A percentile compares a stretch with the other conserved stretches of the same genome.
These are phyloP conservation scores for Bipolaris victoriae DNA, from an alignment of 2,329 filamentous ascomycete species.

Conservation along the genomic window DNA sequence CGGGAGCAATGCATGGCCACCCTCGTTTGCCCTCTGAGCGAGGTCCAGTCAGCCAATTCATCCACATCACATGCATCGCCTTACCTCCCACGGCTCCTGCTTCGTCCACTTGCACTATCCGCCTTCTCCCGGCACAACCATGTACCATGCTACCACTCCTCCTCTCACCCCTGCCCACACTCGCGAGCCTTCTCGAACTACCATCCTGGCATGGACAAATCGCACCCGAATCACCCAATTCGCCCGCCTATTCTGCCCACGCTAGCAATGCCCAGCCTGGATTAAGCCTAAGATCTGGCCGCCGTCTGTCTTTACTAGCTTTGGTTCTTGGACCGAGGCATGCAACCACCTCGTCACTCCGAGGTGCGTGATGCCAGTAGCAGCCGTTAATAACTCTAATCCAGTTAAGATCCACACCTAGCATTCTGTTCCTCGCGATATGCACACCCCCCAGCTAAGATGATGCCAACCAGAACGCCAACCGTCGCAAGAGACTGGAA, in stretches of 20 bases:
- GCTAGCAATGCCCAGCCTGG: conserved; percentile 25
- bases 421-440: conserved; percentile 23
- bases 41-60: conserved; percentile 18
- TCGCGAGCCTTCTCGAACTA: conserved; percentile 39
- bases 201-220: conserved; percentile 29
- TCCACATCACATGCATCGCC: conserved; percentile 32
- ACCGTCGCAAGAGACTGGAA: conserved; percentile 16
- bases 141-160: conserved; percentile 9
- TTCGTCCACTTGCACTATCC: conserved; percentile 5
- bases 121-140: conserved; percentile 12
- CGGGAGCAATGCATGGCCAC: conserved; percentile 18
- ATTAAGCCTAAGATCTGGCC: conserved; percentile 46
- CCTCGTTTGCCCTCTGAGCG: conserved; percentile 18
- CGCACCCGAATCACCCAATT: conserved; percentile 32
- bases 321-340: background rate
- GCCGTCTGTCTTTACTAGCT: conserved; percentile 10
- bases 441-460: conserved; percentile 1
- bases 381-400: conserved; percentile 38
- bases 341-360: conserved; percentile 16
- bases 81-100: conserved; percentile 17
- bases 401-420: conserved; percentile 36
- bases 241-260: conserved; percentile 10
- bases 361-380: conserved; percentile 15
- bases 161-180: background rate
- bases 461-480: conserved; percentile 1